Base-by-base conservation (phyloP, 768 basidiomycete species). In the Mycena venus region DNA sequence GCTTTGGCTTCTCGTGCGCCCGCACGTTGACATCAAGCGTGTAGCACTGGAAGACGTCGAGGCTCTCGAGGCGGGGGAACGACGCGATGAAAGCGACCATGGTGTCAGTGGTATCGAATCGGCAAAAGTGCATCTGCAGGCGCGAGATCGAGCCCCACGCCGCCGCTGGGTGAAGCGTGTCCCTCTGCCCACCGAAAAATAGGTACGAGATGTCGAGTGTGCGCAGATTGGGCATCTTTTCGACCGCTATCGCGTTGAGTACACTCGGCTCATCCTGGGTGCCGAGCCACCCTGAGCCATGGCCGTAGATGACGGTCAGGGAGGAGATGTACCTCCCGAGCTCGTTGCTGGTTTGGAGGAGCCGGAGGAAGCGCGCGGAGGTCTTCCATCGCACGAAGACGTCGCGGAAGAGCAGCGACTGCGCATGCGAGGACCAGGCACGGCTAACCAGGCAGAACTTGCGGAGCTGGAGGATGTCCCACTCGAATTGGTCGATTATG, bases 31-130 rank as follows among this genome's bases (percentile, higher is more conserved):
- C 31, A 49, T 63, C 67, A 11, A 47, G 15, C 1, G 44, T 60
- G 27, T 0, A 47, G 40, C 74, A 75, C n/a, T 63, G 74, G 34
- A 71, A 71, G 21, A 75, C 42, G 10, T 72, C 70, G 17, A 75
- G 53, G 38, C 62, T 44, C 56, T 61, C 49, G 36, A 71, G 74
- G 9, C 60, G 44, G 29, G 59, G 51, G 7, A 75, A 71, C 23
- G 47, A 17, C 29, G 63, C 64, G 49, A 75, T 36, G 74, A 75
- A 72, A 10, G n/a, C 32, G 31, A 67, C 3, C 65, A 75, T 55
- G 15, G 9, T 40, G 29, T 66, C 38, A 4, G 23, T 36, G 11
- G 29, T 68, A 5, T 47, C 38, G 51, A 75, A 75, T 7, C n/a
- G 4, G 42, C 59, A 72, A 34, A 68, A 71, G n/a, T 44, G 69